Conservation (phyloP, 2,329 filamentous ascomycete genomes). For the Ophiocordyceps camponoti-floridani region DNA sequence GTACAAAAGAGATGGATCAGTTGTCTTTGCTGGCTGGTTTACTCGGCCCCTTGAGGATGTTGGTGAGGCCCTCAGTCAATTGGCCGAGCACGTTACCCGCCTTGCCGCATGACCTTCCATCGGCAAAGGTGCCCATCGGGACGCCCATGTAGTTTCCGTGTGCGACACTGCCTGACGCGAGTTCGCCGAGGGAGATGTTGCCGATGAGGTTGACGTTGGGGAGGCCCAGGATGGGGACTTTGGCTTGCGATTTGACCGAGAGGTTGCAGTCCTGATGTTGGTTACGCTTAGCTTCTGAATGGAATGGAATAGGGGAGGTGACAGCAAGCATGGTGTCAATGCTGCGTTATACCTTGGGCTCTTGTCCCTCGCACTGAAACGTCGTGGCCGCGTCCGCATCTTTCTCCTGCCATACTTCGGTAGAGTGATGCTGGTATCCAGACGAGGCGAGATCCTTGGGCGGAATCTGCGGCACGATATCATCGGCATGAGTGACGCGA, state of each 20-base stretch:
- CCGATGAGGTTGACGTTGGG: neutral
- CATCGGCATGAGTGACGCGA: constrained; percentile 42
- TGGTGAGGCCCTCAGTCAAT: neutral
- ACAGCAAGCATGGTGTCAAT: neutral
- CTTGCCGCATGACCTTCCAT: neutral
- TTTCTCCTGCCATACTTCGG: constrained; percentile 36
- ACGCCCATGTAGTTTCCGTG: neutral
- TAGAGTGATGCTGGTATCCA: constrained; percentile 39
- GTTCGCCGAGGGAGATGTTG: neutral
- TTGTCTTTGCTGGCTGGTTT: too few relatives aligned
- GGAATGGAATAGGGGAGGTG: neutral
- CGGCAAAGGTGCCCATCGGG: neutral
- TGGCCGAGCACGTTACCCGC: neutral
- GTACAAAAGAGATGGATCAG: too few relatives aligned
- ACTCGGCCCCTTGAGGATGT: neutral
- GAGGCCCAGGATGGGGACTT: too few relatives aligned
- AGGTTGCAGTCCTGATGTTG: neutral
- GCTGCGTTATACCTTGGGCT: neutral
- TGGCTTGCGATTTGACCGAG: neutral
- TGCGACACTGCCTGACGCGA: neutral
- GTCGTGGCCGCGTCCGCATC: neutral
- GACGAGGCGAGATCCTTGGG: constrained; percentile 22
- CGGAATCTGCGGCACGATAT: constrained; percentile 45
- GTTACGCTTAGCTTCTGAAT: neutral
- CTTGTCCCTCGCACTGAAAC: constrained; percentile 1